Evolutionary conservation across 2,329 filamentous ascomycete species (phyloP).

Genomic region (Pyrenophora teres): DNA sequence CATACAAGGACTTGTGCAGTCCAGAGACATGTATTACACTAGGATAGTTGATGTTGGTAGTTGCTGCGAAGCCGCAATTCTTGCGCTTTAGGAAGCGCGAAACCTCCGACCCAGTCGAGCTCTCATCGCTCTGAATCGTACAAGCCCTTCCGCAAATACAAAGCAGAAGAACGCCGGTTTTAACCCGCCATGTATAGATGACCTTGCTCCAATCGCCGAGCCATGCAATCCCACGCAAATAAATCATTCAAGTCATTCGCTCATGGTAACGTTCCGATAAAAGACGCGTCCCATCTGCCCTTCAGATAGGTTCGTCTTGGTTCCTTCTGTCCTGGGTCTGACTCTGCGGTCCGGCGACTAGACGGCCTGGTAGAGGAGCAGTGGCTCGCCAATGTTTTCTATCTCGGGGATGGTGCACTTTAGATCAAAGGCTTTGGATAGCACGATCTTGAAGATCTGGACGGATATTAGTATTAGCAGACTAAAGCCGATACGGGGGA

Average conservation of each 20-base stretch:
- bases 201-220: slow-evolving; percentile 46
- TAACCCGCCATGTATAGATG: slow-evolving; percentile 23
- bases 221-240: slow-evolving; percentile 43
- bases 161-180: slow-evolving; percentile 40
- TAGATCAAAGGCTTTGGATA: slow-evolving; percentile 97
- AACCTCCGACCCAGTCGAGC: slow-evolving; percentile 13
- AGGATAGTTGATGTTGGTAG: slow-evolving; percentile 18
- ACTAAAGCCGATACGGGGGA: background rate
- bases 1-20: slow-evolving; percentile 5
- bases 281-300: slow-evolving; percentile 24
- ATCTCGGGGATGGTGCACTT: slow-evolving; percentile 99
- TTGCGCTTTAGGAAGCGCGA: slow-evolving; percentile 16
- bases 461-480: slow-evolving; percentile 31
- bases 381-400: slow-evolving; percentile 93
- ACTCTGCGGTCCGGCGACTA: slow-evolving; percentile 33
- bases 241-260: slow-evolving; percentile 46
- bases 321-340: slow-evolving; percentile 18
- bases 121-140: slow-evolving; percentile 15
- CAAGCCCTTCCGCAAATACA: slow-evolving; percentile 20
- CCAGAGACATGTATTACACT: slow-evolving; percentile 35
- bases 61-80: slow-evolving; percentile 25
- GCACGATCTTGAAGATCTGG: slow-evolving; percentile 99
- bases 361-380: slow-evolving; percentile 75
- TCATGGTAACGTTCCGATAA: slow-evolving; percentile 40
- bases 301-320: slow-evolving; percentile 14